Base-by-base conservation (phyloP, 371 early-diverging fungal genomes). In the Apophysomyces sp. region DNA sequence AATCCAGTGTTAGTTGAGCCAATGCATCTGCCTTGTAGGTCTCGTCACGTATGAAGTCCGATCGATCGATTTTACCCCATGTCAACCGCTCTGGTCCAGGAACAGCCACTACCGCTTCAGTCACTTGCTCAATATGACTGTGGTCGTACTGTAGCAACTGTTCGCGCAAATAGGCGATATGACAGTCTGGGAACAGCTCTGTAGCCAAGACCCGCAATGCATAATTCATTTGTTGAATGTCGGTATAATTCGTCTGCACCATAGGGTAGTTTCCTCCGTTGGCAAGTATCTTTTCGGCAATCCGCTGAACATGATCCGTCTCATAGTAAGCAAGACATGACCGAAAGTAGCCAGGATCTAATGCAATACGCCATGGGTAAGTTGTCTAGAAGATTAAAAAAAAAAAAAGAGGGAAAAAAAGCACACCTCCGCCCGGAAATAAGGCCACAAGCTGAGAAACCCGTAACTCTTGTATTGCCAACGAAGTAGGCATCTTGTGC, bases 181-280 rank as follows among this genome's bases (percentile, higher is more conserved):
- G 75, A 40, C 72, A 71, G 36, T 77, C 80, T 3, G 86, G 86
- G 57, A 85, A 85, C 9, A 85, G 55, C n/a, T 81, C 80, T 8
- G 76, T 72, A 0, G 81, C 77, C 27, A 84, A 59, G 26, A 72
- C 44, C 13, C 62, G 59, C 21, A 85, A 61, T 41, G 65, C 73
- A 15, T 65, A 32, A 52, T 85, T 84, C 26, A 65, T 31, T 4
- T 65, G 65, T 9, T 62, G 65, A 2, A 56, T 58, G 15, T 60
- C 53, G 9, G 65, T 49, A 16, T 41, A 37, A 29, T 40, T 37
- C 16, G 31, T 13, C 27, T 64, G 67, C 28, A 74, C 8, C 15
- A 61, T 64, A 0, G 84, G 84, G 55, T 81, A 84, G 18, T 76
- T 59, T 2, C 79, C 73, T 24, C 71, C 74, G 13, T 49, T 32